phyloP scores from a whole-genome alignment of 78 protist species.

The Emiliania huxleyi region DNA sequence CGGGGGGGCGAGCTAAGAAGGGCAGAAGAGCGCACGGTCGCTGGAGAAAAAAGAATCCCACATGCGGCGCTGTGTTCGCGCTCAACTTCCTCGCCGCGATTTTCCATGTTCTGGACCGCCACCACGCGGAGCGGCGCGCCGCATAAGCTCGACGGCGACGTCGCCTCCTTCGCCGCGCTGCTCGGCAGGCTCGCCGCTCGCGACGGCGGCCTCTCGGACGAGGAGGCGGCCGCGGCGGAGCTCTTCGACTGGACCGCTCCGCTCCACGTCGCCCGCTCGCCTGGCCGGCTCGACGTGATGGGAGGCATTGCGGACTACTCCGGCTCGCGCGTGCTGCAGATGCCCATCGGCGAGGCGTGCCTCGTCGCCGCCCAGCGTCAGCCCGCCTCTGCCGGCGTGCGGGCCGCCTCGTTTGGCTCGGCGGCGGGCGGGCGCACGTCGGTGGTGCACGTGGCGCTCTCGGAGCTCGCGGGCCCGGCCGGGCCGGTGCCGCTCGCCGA shows the following conservation, averaged over 20 bases:
- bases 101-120: no score
- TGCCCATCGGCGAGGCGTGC: neutral
- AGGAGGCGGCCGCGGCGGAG: neutral
- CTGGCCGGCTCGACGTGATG: slow-evolving; percentile 7
- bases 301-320: slow-evolving; percentile 32
- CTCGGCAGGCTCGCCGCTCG: no score
- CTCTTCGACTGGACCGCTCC: neutral
- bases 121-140: no score
- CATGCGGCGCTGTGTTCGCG: no score
- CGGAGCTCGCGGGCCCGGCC: neutral
- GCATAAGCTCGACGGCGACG: no score
- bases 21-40: no score
- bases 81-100: no score
- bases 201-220: neutral
- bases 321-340: slow-evolving; percentile 14
- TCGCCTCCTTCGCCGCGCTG: no score
- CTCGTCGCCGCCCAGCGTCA: neutral
- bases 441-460: neutral
- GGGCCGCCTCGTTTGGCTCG: neutral
- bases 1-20: no score
- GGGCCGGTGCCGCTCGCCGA: neutral
- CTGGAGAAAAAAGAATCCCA: no score
- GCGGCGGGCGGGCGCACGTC: neutral
- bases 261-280: neutral
- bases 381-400: neutral